Evolutionary conservation across 306 rosid species (phyloP).

Genomic region (Acacia confusa): DNA sequence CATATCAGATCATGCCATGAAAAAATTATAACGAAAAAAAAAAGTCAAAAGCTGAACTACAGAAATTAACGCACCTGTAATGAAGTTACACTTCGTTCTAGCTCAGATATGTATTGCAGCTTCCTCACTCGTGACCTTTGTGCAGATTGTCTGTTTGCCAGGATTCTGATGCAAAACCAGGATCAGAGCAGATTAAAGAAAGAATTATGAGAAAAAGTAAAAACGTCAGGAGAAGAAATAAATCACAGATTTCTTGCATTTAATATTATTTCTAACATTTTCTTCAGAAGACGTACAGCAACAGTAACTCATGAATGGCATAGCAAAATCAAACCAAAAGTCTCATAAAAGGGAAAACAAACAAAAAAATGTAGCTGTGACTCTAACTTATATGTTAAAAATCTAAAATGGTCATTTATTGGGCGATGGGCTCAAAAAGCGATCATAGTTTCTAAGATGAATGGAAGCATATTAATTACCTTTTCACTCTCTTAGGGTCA

Average conservation of each 20-base stretch:
- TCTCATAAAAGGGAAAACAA: background rate
- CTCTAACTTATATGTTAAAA: background rate
- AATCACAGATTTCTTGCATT: background rate
- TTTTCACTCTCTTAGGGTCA: slow-evolving; percentile 93
- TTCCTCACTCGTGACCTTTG: slow-evolving; percentile 97
- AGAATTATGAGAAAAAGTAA: background rate
- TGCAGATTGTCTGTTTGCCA: slow-evolving; percentile 98
- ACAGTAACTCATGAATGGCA: background rate
- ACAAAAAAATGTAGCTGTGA: background rate
- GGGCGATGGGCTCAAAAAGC: background rate
- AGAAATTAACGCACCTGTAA: slow-evolving; percentile 57
- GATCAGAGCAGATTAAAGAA: background rate
- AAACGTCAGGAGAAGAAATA: background rate
- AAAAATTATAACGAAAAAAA: background rate
- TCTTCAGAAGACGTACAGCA: background rate
- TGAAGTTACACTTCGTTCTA: slow-evolving; percentile 92
- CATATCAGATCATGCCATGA: background rate
- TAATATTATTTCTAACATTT: background rate
- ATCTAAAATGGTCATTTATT: background rate
- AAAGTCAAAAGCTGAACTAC: background rate
- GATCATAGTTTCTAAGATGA: background rate
- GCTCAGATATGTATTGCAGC: slow-evolving; percentile 95
- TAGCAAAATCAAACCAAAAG: background rate
- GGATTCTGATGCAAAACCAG: slow-evolving; percentile 55
- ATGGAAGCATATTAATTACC: slow-evolving; percentile 42